Evolutionary conservation across 2,329 filamentous ascomycete species (phyloP), one percentile per base, ranked within the genome.

Genomic region (Trichothecium sympodiale): DNA sequence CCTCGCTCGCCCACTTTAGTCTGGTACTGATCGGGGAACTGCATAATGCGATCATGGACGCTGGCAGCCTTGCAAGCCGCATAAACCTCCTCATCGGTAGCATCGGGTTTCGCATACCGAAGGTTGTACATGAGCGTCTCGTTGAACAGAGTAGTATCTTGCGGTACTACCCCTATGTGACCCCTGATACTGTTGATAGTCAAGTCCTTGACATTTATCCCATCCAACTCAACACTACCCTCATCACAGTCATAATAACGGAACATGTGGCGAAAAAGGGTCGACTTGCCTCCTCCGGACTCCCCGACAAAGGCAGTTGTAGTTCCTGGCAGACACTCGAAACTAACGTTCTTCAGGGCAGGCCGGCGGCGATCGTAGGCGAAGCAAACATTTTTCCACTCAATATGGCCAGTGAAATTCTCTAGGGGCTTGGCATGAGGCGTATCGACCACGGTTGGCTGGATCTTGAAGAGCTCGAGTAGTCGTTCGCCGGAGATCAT

Each of bases 401-500:
- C 72, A 41, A 98, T 85, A 43, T 84, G 80, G 12, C 91, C 91
- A 39, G 76, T 67, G 57, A 88, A 95, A 4, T 69, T 62, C 15
- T 67, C 59, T 41, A 96, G 60, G 1, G 71, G 63, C 32, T 64
- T 59, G 2, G 81, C 84, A 36, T 70, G 65, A 0, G 80, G 76
- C 13, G 69, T 70, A 55, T 98, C 91, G 7, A 89, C 69, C 18
- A 98, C 89, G 0, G 86, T 94, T 1, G 91, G 89, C 48, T 86
- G 78, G 50, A 96, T 91, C 58, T 94, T 94, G 74, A 98, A 96
- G 14, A 98, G 67, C 58, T 96, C 91, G 37, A 98, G 64, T 55
- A 98, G 80, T 14, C 91, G 80, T 65, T 98, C 91, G 4, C 89
- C 88, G 39, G 93, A 95, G 52, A 98, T 96, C 81, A 98, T 84